Base-by-base conservation (phyloP, 2,329 filamentous ascomycete genomes). In the Calonectria ilicicola region DNA sequence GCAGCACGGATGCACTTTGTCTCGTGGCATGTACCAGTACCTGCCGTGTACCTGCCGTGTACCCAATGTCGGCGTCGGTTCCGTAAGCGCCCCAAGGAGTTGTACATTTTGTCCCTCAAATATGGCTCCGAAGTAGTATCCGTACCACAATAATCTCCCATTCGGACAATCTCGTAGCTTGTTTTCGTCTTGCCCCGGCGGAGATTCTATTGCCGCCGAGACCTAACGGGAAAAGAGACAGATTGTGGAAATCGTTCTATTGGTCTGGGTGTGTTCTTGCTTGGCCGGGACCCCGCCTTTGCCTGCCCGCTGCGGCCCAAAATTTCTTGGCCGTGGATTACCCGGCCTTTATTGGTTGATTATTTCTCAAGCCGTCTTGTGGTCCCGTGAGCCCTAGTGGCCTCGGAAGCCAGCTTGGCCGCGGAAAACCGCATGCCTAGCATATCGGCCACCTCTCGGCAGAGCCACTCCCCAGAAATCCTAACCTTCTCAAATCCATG, bases 231-330 rank as follows among this genome's bases (percentile, higher is more conserved):
- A 40, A 40, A 35, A 60, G 21, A 17, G 27, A 26, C 26, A 14
- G 12, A 35, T 40, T 7, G 14, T 60, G 15, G 53, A 60, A 60
- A 60, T 60, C 32, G 35, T 35, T 60, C 53, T 42, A 19, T 53
- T 65, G 49, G 47, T 23, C 47, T 65, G 21, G 21, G 35, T 60
- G 32, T 26, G 21, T 19, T 8, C 42, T n/a, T 44, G n/a, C 32
- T 58, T 38, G 32, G 32, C 21, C n/a, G 26, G 38, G 53, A 60
- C 64, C 64, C 64, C 64, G 64, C 64, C 64, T 67, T 66, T 66
- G 64, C 64, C 64, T 67, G 64, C 64, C 64, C 62, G 62, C 32
- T 44, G 64, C 35, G 23, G 27, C 32, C 35, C 64, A 23, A 53
- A 60, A 21, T 60, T 40, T 40, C 53, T 53, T 42, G 42, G 64